Conservation (phyloP, 352 stramenopile species). For the Thraustochytrium sp. region DNA sequence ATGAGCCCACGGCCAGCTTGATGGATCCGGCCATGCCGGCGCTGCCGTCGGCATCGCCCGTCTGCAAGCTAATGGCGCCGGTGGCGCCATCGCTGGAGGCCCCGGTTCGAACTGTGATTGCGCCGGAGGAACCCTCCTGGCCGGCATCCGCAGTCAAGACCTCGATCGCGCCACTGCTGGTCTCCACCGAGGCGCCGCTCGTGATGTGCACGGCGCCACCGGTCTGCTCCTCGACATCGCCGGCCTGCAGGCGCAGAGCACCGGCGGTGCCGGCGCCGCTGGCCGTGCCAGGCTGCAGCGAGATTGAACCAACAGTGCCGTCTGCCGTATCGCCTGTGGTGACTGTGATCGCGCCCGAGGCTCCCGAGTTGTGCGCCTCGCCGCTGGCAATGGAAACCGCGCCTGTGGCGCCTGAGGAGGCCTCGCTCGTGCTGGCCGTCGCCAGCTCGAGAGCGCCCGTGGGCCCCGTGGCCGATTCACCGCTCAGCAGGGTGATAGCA, state of each 20-base stretch:
- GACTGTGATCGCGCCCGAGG: slow-evolving; percentile 5
- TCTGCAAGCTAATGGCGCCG: not conserved
- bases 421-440: slow-evolving; percentile 52
- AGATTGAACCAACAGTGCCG: not conserved
- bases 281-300: not conserved
- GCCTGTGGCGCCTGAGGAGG: slow-evolving; percentile 50
- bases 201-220: not conserved
- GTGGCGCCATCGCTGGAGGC: not conserved
- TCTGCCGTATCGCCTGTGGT: not conserved
- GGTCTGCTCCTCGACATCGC: not conserved
- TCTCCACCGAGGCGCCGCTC: not conserved
- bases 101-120: not conserved
- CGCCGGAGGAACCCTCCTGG: not conserved
- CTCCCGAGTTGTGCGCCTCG: not conserved
- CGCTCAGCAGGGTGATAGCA: not conserved
- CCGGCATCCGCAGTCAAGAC: not conserved
- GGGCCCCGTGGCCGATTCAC: slow-evolving; percentile 49
- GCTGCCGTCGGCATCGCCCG: not conserved
- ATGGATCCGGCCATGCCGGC: slow-evolving; percentile 3
- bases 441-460: slow-evolving; percentile 54
- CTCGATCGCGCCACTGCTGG: not conserved
- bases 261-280: not conserved
- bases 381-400: too few species aligned
- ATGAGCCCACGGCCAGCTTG: not conserved
- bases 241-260: not conserved